Percentiles rank a stretch among this genome's conserved stretches.
phyloP scores from a whole-genome alignment of 768 basidiomycete species.

The Exidia glandulosa region DNA sequence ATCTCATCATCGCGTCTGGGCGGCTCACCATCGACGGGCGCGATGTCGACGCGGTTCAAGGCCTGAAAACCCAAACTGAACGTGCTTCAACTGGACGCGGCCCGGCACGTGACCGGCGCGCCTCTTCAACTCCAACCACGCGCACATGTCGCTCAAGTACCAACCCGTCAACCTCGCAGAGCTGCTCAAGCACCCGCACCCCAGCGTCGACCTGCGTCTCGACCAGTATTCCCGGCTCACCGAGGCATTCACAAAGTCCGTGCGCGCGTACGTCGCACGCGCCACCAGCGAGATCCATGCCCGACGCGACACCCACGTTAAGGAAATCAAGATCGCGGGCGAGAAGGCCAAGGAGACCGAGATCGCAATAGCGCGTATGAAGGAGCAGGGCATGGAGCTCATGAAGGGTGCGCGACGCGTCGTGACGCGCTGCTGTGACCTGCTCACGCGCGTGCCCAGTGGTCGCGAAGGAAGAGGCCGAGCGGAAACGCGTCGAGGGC shows the following conservation, averaged over 20 bases:
- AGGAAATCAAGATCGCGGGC: slow-evolving; percentile 47
- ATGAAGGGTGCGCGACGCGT: slow-evolving; percentile 55
- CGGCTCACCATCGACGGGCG: background rate
- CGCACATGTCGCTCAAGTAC: background rate
- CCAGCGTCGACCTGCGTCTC: slow-evolving; percentile 53
- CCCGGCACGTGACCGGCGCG: background rate
- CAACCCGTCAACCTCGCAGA: slow-evolving; percentile 3
- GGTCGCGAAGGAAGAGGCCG: slow-evolving; percentile 34
- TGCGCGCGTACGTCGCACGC: slow-evolving; percentile 60
- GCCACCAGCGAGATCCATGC: slow-evolving; percentile 61
- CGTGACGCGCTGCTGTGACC: background rate
- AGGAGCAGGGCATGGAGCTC: slow-evolving; percentile 68
- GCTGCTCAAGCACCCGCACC: slow-evolving; percentile 31
- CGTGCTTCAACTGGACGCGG: background rate
- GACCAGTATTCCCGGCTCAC: slow-evolving; percentile 55
- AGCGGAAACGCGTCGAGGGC: slow-evolving; percentile 58
- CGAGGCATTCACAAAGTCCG: slow-evolving; percentile 59
- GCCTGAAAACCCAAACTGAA: background rate
- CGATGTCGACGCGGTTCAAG: background rate
- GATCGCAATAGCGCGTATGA: slow-evolving; percentile 61
- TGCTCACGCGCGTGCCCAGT: slow-evolving; percentile 24
- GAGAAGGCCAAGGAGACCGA: slow-evolving; percentile 58
- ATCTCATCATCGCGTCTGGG: background rate
- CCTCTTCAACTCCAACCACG: background rate
- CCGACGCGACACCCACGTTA: slow-evolving; percentile 46